Evolutionary conservation across 306 rosid genomes (phyloP), one percentile per base, ranked within the genome.

Genomic region (Rosa chinensis): DNA sequence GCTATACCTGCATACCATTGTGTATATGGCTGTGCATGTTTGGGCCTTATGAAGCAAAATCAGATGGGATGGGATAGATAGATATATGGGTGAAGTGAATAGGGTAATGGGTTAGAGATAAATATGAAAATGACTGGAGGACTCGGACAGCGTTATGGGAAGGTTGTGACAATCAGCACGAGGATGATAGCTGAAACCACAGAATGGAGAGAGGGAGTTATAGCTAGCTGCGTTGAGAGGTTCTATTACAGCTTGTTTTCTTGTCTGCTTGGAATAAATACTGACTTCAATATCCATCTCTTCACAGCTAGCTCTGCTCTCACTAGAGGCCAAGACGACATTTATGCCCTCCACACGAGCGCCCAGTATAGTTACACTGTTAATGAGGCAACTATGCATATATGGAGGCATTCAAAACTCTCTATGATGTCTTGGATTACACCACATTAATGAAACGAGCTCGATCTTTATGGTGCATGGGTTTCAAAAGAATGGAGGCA

Each of bases 71-170:
- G 70, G 70, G 70, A 35, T 64, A 13, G 21, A 61, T 10, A 11
- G 17, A 28, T 23, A 28, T 4, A 44, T 28, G 44, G 47, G 32
- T 50, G 68, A 25, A 63, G 70, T 69, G 28, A 42, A 3, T 9
- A 32, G 45, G n/a, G 45, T 78, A 62, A 74, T 78, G 67, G 20
- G 43, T 48, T 67, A 45, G 74, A 70, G 67, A 67, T 74, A 55
- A 78, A 83, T 40, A 64, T 11, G 80, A 62, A 79, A 79, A 75
- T 58, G 78, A 74, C 86, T 25, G n/a, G 35, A 71, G 68, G 70
- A 64, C 21, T 64, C 21, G 5, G 70, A 64, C 70, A 16, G 49
- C 67, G 28, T 73, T 12, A 28, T 32, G 49, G 49, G 8, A 49
- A 73, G 47, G 25, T 20, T 68, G 83, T 66, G 70, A 49, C 53